A percentile compares a stretch with the other conserved stretches of the same genome.
Conservation (phyloP, 192 early-diverging fungal species). For the Chytriomyces confervae region DNA sequence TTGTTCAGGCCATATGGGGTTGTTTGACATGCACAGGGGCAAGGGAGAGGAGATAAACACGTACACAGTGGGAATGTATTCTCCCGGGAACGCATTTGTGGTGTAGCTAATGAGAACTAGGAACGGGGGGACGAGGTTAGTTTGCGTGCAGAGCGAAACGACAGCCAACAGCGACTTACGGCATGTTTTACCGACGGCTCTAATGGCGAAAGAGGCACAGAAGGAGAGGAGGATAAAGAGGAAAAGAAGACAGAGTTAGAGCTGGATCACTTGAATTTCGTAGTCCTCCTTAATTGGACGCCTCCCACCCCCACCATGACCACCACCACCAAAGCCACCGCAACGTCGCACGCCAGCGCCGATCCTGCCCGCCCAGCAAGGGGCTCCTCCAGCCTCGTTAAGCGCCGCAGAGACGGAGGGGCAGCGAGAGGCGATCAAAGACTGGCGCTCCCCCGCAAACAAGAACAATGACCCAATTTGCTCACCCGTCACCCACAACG, state of each 20-base stretch:
- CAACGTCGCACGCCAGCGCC: no score
- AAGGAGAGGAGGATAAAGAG: neutral
- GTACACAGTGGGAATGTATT: slow-evolving; percentile 99
- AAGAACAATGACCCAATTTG: neutral
- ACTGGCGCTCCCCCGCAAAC: no score
- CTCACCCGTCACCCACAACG: slow-evolving; percentile 86
- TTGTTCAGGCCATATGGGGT: neutral
- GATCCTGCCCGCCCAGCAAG: no score
- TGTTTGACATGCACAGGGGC: neutral
- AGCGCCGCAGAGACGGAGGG: no score
- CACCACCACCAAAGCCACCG: no score
- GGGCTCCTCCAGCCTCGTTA: no score
- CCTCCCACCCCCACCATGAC: neutral
- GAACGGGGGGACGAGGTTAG: neutral
- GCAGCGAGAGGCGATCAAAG: no score
- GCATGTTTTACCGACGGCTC: slow-evolving; percentile 95
- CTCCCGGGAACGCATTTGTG: slow-evolving; percentile 99
- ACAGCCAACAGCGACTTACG: slow-evolving; percentile 45
- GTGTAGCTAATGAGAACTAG: slow-evolving; percentile 93
- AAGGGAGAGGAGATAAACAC: slow-evolving; percentile 28
- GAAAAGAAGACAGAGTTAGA: neutral
- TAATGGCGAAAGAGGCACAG: slow-evolving; percentile 39
- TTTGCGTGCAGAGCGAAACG: neutral
- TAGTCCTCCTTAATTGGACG: neutral
- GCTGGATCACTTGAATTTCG: neutral